phyloP scores from a whole-genome alignment of 2,329 filamentous ascomycete genomes.

The Penicillium sp. region DNA sequence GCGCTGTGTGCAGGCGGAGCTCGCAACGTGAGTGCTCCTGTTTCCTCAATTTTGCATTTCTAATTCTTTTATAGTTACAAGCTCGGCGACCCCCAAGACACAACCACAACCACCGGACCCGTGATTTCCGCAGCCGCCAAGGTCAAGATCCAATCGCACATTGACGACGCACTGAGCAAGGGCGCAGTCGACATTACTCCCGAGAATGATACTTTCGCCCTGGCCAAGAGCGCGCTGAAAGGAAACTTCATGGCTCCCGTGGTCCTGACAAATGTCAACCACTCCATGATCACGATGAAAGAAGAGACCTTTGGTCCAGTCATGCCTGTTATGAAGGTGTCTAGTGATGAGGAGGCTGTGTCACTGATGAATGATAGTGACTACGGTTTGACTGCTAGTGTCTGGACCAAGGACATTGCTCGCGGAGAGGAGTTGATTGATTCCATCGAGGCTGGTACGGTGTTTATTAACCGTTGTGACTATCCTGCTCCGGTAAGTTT shows the following conservation, averaged over 20 bases:
- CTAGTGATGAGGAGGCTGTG: slow-evolving; percentile 72
- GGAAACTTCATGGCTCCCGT: slow-evolving; percentile 84
- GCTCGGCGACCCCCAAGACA: slow-evolving; percentile 68
- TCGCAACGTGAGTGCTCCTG: slow-evolving; percentile 51
- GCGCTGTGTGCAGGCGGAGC: slow-evolving; percentile 68
- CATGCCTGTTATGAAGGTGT: slow-evolving; percentile 80
- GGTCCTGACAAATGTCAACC: slow-evolving; percentile 69
- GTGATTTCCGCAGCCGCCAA: slow-evolving; percentile 75
- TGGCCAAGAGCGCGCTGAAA: slow-evolving; percentile 58
- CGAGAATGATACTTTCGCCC: slow-evolving; percentile 65
- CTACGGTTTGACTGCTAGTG: slow-evolving; percentile 84
- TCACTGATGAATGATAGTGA: slow-evolving; percentile 85
- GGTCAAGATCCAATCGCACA: slow-evolving; percentile 68
- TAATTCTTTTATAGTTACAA: slow-evolving; percentile 23
- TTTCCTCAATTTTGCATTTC: background rate
- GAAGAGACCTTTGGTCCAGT: slow-evolving; percentile 92
- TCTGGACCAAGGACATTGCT: slow-evolving; percentile 82
- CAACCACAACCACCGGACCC: slow-evolving; percentile 73
- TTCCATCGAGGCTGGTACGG: slow-evolving; percentile 79
- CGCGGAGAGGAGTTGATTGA: slow-evolving; percentile 71
- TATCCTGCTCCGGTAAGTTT: slow-evolving; percentile 76
- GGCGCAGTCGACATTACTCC: slow-evolving; percentile 77
- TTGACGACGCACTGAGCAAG: slow-evolving; percentile 74
- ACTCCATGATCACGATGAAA: slow-evolving; percentile 79
- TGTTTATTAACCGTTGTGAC: slow-evolving; percentile 89